Base-by-base conservation (phyloP, 352 stramenopile genomes). In the Phytophthora uliginosa region DNA sequence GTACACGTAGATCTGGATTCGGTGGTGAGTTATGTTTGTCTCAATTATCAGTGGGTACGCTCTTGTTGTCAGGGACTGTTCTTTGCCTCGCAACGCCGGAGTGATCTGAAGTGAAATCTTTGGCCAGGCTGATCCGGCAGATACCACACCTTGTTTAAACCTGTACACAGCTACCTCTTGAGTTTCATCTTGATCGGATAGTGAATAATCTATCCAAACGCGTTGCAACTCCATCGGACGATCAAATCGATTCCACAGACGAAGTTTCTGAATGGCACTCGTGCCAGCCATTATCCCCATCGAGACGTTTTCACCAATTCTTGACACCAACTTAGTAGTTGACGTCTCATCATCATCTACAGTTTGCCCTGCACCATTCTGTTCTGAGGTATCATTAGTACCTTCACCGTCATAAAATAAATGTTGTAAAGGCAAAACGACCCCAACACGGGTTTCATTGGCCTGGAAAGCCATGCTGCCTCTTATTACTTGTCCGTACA, bases 201-300 rank as follows among this genome's bases (percentile, higher is more conserved):
- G n/a, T 24, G 38, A 20, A 48, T 38, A 22, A n/a, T 66, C 55
- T 4, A 88, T 58, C 73, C 75, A 90, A 26, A 88, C 76, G 38
- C 66, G 71, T 54, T 90, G 73, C 13, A 89, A 48, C 57, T 88
- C 75, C 15, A 91, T 63, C 9, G 76, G 58, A 9, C 58, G 47
- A 48, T 88, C 73, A 55, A 90, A 90, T 33, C 58, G 51, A 55
- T 90, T 90, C 66, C 66, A 76, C 18, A 83, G 45, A 7, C 52
- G 57, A 64, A 83, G 40, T 26, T 50, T 66, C 47, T 57, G 74
- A 26, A 69, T 42, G 17, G 63, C 57, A 54, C 55, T 76, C 26
- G 69, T 73, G 5, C 69, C 73, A 38, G 45, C 63, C 60, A 82
- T 36, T 54, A 80, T 50, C 48, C n/a, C 45, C 18, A 63, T 59